A percentile compares a stretch with the other conserved stretches of the same genome.
Evolutionary conservation across 2,329 filamentous ascomycete species (phyloP).

Genomic region (Claviceps africana): DNA sequence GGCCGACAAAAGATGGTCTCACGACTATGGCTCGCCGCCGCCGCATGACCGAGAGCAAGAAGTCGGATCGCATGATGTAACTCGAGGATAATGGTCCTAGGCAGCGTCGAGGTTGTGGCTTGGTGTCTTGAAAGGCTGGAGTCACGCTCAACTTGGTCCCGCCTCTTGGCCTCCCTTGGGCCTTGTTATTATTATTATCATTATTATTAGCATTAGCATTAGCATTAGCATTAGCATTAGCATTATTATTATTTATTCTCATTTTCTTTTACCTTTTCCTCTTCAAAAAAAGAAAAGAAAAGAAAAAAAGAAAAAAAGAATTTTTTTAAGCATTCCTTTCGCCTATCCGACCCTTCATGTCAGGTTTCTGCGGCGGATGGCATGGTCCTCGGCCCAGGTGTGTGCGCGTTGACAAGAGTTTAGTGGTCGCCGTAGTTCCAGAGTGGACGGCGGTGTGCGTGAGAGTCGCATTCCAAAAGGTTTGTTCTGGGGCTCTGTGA

Average conservation of each 20-base stretch:
- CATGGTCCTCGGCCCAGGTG: background rate
- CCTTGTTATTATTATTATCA: background rate
- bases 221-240: too few species aligned
- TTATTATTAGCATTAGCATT: too few species aligned
- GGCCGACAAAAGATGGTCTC: slow-evolving; percentile 6
- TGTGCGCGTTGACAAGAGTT: background rate
- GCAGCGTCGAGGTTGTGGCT: slow-evolving; percentile 13
- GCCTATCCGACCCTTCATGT: background rate
- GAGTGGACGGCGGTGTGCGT: background rate
- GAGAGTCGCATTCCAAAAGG: background rate
- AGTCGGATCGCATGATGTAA: slow-evolving; percentile 15
- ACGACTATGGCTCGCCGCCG: slow-evolving; percentile 6
- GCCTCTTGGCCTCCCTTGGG: background rate
- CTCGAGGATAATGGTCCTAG: slow-evolving; percentile 13
- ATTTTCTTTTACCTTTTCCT: too few species aligned
- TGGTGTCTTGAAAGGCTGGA: slow-evolving; percentile 21
- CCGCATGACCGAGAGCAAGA: slow-evolving; percentile 15
- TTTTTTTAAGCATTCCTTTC: too few species aligned
- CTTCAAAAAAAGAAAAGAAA: too few species aligned
- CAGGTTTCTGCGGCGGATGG: background rate
- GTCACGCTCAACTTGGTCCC: slow-evolving; percentile 22
- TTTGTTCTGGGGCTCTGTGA: background rate
- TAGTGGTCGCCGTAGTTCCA: background rate
- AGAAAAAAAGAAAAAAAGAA: too few species aligned
- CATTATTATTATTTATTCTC: too few species aligned